Percentiles rank a stretch among this genome's conserved stretches.
Evolutionary conservation across 208 protist genomes (phyloP).

Genomic region (Leishmania gerbilli): DNA sequence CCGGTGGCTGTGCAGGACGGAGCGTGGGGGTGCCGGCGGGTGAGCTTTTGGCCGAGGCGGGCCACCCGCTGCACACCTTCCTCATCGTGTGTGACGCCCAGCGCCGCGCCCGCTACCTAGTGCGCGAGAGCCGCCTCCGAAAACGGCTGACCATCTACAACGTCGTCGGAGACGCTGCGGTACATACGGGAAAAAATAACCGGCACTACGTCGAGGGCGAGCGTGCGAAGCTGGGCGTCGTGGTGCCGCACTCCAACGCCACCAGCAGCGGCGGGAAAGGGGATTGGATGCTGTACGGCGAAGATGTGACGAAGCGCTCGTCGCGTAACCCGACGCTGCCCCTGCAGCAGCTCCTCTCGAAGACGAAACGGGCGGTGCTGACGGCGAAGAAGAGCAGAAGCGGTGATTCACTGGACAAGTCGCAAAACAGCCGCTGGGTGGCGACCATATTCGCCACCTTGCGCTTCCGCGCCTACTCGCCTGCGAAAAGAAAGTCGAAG

Average conservation of each 20-base stretch:
- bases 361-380: background rate
- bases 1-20: background rate
- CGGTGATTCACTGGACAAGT: background rate
- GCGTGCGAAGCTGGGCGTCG: conserved; percentile 43
- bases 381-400: background rate
- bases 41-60: conserved; percentile 58
- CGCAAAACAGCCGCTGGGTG: conserved; percentile 6
- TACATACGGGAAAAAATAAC: conserved; percentile 39
- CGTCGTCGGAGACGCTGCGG: conserved; percentile 39
- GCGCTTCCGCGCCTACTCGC: conserved; percentile 5
- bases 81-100: conserved; percentile 60
- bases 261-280: conserved; percentile 5
- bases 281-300: conserved; percentile 48
- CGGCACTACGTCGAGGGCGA: conserved; percentile 49
- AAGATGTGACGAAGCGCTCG: conserved; percentile 25
- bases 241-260: conserved; percentile 33
- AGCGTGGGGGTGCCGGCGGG: conserved; percentile 23
- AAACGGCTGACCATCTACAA: conserved; percentile 50
- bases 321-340: conserved; percentile 4
- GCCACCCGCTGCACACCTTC: conserved; percentile 58
- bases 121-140: conserved; percentile 58
- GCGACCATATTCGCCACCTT: conserved; percentile 13
- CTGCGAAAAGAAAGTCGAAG: background rate
- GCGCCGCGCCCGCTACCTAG: conserved; percentile 51
- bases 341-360: conserved; percentile 19